Evolutionary conservation across 257 asterid species (phyloP), one percentile per base, ranked within the genome.

Genomic region (Solanum peruvianum): DNA sequence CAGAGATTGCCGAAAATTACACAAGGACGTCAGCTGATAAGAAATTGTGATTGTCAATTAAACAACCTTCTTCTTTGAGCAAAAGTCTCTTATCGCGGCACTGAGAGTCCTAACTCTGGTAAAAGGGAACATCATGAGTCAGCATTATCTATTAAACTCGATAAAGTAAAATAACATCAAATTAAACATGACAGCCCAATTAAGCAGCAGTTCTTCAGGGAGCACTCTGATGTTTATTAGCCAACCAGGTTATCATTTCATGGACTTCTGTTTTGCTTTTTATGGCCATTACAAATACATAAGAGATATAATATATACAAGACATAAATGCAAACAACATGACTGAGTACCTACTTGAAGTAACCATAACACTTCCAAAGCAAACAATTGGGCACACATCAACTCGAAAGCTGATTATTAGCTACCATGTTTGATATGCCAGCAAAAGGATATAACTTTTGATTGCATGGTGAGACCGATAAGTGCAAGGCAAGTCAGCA

Each of bases 71-170:
- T 85, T 90, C 93, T 80, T 88, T 86, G 80, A 66, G 73, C 86
- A 83, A 87, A 41, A 69, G 85, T 86, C 91, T 81, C 89, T 92
- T 91, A 95, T 93, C 98, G 98, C 60, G 98, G 98, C 90, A 92
- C 96, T 29, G 90, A 45, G 87, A 93, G 96, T 89, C 98, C 97
- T 49, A 95, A 56, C 89, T 94, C 98, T 95, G 98, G 69, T 84
- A 82, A 90, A 11, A 87, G 73, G 67, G 49, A 86, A 62, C 81
- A 82, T 2, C 14, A 29, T 23, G 41, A 39, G 52, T 88, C 83
- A 90, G 91, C 41, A 86, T 27, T 71, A 15, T 86, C 23, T 18
- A 42, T 29, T 7, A 47, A 27, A 85, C 47, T 58, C 0, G 12
- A 72, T 12, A 12, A 9, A 4, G 45, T 70, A 12, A 85, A 67